These are phyloP conservation scores for Tanacetum coccineum DNA, from an alignment of 129 eudicot genomes.

Conservation along the genomic window DNA sequence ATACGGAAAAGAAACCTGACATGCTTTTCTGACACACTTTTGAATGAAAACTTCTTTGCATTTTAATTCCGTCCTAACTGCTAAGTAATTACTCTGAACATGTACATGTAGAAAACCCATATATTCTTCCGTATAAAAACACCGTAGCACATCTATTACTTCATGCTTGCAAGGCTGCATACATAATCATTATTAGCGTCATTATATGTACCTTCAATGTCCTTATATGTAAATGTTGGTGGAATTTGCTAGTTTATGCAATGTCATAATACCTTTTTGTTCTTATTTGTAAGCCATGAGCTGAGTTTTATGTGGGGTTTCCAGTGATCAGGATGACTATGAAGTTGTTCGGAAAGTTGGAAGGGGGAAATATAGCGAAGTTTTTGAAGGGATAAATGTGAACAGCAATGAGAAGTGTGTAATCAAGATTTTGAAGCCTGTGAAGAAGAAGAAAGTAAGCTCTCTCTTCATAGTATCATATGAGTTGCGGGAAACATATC, in stretches of 20 bases:
- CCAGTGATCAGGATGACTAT: conserved; percentile 97
- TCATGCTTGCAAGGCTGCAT: conserved; percentile 4
- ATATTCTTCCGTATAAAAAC: neutral
- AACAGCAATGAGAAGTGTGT: conserved; percentile 83
- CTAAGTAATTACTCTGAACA: neutral
- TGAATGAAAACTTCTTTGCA: conserved; percentile 1
- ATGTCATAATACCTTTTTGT: conserved; percentile 11
- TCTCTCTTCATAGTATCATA: neutral
- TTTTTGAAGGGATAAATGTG: conserved; percentile 90
- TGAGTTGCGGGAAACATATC: neutral
- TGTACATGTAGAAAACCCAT: conserved; percentile 1
- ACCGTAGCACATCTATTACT: neutral
- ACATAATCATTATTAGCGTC: neutral
- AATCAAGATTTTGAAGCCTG: conserved; percentile 95
- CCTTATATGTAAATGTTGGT: conserved; percentile 1
- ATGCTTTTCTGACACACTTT: neutral
- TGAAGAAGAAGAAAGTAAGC: conserved; percentile 87
- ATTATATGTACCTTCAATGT: neutral
- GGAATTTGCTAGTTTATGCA: conserved; percentile 4
- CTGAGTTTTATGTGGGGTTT: conserved; percentile 20
- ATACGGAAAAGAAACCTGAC: neutral
- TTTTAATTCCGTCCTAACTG: neutral
- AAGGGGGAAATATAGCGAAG: conserved; percentile 99
- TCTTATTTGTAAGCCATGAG: neutral
- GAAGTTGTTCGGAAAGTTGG: conserved; percentile 99